Evolutionary conservation across 169 alveolate species (phyloP).

Genomic region (Miamiensis avidus): DNA sequence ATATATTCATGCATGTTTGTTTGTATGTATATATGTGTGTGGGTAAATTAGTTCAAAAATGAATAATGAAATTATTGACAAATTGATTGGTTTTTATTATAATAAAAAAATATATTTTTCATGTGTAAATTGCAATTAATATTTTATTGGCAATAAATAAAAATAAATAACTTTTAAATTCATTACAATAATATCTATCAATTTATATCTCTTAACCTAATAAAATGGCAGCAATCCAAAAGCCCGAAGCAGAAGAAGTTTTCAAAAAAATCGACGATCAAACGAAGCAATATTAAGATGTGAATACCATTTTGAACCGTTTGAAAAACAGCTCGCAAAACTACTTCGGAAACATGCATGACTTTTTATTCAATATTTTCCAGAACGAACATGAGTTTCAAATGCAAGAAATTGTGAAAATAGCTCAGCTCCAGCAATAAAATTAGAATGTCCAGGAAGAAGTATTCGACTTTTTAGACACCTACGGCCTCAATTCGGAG

Average conservation of each 20-base stretch:
- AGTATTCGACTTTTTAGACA: neutral
- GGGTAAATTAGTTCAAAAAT: no score
- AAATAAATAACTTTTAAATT: no score
- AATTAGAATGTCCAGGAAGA: neutral
- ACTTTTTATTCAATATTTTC: neutral
- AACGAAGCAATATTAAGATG: neutral
- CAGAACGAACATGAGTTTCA: neutral
- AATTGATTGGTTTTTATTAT: no score
- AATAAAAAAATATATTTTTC: no score
- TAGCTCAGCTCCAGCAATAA: neutral
- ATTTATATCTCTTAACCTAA: no score
- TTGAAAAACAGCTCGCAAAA: no score
- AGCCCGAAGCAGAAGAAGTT: neutral
- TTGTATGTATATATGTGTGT: no score
- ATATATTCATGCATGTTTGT: no score
- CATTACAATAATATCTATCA: no score
- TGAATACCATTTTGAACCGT: neutral
- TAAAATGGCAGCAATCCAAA: neutral
- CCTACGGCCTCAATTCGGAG: neutral
- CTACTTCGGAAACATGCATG: neutral
- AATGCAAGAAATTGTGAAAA: neutral
- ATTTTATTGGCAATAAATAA: no score
- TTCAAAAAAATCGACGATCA: neutral
- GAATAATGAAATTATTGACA: no score
- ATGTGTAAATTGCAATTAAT: no score